Evolutionary conservation across 805 yeast genomes (phyloP), one percentile per base, ranked within the genome.

Genomic region (Candida silvicultrix): DNA sequence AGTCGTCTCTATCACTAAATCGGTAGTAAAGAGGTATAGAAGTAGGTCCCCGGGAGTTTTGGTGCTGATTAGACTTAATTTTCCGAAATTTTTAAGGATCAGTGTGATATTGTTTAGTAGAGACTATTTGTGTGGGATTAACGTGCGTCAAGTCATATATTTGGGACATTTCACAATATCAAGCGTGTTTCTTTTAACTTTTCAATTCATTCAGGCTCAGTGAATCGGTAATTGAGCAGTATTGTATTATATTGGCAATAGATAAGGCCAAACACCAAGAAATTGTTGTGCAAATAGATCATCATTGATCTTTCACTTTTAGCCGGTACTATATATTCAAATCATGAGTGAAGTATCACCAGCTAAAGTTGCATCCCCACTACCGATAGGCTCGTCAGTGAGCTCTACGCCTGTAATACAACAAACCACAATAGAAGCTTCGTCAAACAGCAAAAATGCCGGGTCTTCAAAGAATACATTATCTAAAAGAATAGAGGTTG

Each of bases 401-500:
- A 37, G 12, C 6, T 14, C 23, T 5, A 43, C 47, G 1, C 40
- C 43, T 22, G n/a, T 16, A 1, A 21, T 22, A 37, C 29, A 28
- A 32, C 23, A 43, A 19, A 34, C 45, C 1, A 43, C 50, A 1
- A 36, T 19, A 14, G 28, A 32, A 5, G 6, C 43, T 4, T 6
- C 23, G 0, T 14, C 38, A 22, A 22, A 8, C 8, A 7, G 20
- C 10, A 37, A 19, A 14, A n/a, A n/a, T 18, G 28, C 22, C 10
- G 32, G 25, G 15, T 5, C 10, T 35, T 5, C 22, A 3, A 44
- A 44, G 11, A 34, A 39, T 14, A 10, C 43, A 3, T 28, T 18
- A 51, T 51, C 44, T 41, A 58, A 54, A 40, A 66, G 88, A 51
- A 66, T 83, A 19, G 85, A 83, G 42, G 71, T 85, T n/a, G 85